Percentiles rank a stretch among this genome's conserved stretches.
These are phyloP conservation scores for Phlebiopsis gigantea DNA, from an alignment of 768 basidiomycete genomes.

Conservation along the genomic window DNA sequence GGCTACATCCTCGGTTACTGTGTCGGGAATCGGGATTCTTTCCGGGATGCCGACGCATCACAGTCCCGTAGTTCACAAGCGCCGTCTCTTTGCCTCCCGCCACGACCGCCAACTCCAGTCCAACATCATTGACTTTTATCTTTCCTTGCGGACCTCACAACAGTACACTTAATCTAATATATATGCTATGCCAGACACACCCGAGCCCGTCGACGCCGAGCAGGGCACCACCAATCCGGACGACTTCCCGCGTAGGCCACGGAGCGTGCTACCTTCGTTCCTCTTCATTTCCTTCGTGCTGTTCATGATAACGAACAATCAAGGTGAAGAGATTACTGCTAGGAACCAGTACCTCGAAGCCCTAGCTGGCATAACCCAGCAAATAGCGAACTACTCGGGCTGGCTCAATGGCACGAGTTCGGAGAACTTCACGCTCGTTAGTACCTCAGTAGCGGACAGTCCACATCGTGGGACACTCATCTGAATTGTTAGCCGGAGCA, in stretches of 20 bases:
- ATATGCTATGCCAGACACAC: slow-evolving; percentile 5
- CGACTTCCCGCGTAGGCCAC: slow-evolving; percentile 28
- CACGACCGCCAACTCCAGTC: neutral
- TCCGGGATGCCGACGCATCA: neutral
- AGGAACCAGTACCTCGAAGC: slow-evolving; percentile 63
- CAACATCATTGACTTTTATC: neutral
- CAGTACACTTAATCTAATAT: neutral
- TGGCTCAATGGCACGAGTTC: slow-evolving; percentile 67
- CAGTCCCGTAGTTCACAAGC: neutral
- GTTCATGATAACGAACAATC: slow-evolving; percentile 76
- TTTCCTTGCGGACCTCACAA: neutral
- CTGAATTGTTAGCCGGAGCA: slow-evolving; percentile 38
- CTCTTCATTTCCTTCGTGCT: slow-evolving; percentile 70
- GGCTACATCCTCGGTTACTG: neutral
- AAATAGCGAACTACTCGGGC: slow-evolving; percentile 67
- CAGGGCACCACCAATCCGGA: neutral
- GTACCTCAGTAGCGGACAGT: slow-evolving; percentile 15
- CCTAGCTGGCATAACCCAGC: slow-evolving; percentile 49
- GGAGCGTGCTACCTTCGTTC: slow-evolving; percentile 66
- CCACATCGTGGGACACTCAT: slow-evolving; percentile 5
- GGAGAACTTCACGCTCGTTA: slow-evolving; percentile 57
- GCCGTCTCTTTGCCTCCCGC: neutral
- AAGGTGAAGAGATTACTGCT: slow-evolving; percentile 59
- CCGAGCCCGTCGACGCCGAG: slow-evolving; percentile 17
- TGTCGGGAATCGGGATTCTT: neutral